A percentile compares a stretch with the other conserved stretches of the same genome.
These are phyloP conservation scores for Aureobasidium sp. DNA, from an alignment of 2,329 filamentous ascomycete species.

Conservation along the genomic window DNA sequence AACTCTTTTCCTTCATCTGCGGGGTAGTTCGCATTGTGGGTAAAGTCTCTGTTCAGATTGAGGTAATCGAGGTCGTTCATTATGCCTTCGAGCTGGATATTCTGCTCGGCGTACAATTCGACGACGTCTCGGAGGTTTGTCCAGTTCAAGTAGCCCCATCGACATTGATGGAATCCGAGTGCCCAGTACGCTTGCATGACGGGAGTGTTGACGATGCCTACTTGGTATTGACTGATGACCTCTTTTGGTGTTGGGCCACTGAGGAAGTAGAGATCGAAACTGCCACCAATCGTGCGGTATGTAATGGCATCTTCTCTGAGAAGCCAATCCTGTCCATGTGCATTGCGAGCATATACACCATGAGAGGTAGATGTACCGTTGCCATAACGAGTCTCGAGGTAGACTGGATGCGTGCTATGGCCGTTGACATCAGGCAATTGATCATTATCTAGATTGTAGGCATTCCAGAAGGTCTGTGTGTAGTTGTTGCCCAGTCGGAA, in stretches of 20 bases:
- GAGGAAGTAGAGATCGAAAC: slow-evolving; percentile 23
- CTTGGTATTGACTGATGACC: slow-evolving; percentile 21
- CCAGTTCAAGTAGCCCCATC: slow-evolving; percentile 56
- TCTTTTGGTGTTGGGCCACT: slow-evolving; percentile 21
- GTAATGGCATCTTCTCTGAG: slow-evolving; percentile 23
- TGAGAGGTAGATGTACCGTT: slow-evolving; percentile 21
- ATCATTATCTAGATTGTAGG: slow-evolving; percentile 24
- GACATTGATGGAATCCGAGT: slow-evolving; percentile 24
- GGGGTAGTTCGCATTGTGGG: slow-evolving; percentile 44
- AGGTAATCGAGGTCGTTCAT: slow-evolving; percentile 45
- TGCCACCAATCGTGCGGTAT: slow-evolving; percentile 27
- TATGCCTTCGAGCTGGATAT: slow-evolving; percentile 37
- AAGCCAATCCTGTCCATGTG: slow-evolving; percentile 29
- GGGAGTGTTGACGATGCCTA: slow-evolving; percentile 23
- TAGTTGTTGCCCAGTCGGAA: slow-evolving; percentile 27
- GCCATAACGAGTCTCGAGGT: slow-evolving; percentile 28
- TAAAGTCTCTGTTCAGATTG: slow-evolving; percentile 49
- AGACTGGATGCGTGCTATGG: slow-evolving; percentile 28
- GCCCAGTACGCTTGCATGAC: slow-evolving; percentile 24
- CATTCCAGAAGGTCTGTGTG: slow-evolving; percentile 29
- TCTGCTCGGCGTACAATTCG: slow-evolving; percentile 43
- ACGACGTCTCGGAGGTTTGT: slow-evolving; percentile 52
- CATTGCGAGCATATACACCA: slow-evolving; percentile 29
- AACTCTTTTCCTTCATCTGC: slow-evolving; percentile 42
- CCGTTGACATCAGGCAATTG: slow-evolving; percentile 24